These are phyloP conservation scores for Truncatella angustata DNA, from an alignment of 2,329 filamentous ascomycete species.

Conservation along the genomic window DNA sequence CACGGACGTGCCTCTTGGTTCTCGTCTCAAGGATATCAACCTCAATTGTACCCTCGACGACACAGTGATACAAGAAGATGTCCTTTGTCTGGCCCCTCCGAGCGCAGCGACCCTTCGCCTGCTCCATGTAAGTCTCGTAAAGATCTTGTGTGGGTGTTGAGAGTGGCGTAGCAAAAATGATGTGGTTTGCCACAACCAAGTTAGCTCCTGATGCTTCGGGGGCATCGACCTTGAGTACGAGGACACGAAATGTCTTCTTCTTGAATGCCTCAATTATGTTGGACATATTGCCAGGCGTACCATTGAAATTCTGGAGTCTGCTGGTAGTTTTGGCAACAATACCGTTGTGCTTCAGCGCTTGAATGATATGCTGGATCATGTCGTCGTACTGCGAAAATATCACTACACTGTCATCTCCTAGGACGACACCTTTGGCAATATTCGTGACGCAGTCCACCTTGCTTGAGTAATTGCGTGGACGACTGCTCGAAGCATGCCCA, in stretches of 20 bases:
- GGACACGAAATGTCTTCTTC: conserved; percentile 21
- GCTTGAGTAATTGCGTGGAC: conserved; percentile 7
- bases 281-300: neutral
- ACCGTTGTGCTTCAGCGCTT: conserved; percentile 12
- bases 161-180: conserved; percentile 38
- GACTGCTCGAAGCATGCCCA: neutral
- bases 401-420: conserved; percentile 24
- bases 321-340: conserved; percentile 16
- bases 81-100: conserved; percentile 37
- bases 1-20: conserved; percentile 14
- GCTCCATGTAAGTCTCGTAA: conserved; percentile 34
- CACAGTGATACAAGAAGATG: conserved; percentile 39
- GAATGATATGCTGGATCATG: conserved; percentile 26
- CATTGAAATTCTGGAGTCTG: neutral
- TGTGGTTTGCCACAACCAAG: conserved; percentile 38
- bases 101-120: conserved; percentile 38
- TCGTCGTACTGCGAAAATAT: conserved; percentile 35
- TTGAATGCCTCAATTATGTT: conserved; percentile 27
- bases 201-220: conserved; percentile 40
- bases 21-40: conserved; percentile 36
- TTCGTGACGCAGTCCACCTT: conserved; percentile 22
- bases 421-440: conserved; percentile 14
- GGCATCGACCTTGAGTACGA: conserved; percentile 37
- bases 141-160: conserved; percentile 28
- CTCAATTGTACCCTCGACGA: conserved; percentile 36